phyloP scores from a whole-genome alignment of 2,329 filamentous ascomycete species.

The Aspergillus hortae region DNA sequence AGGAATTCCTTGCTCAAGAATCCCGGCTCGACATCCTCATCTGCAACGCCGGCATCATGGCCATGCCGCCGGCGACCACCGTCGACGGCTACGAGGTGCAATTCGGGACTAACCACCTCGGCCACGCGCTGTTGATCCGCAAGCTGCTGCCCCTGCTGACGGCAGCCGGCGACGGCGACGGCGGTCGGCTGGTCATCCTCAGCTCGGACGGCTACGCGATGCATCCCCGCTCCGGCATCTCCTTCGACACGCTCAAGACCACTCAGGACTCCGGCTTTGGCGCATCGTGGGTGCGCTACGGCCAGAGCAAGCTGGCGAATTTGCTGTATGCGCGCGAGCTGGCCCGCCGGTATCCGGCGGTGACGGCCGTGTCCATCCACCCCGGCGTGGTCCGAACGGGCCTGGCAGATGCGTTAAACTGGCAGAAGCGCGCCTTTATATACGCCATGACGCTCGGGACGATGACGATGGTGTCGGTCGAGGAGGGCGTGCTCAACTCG shows the following conservation, averaged over 20 bases:
- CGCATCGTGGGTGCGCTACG: constrained; percentile 37
- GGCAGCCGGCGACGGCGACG: neutral
- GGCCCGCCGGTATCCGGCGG: constrained; percentile 33
- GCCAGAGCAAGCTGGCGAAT: constrained; percentile 49
- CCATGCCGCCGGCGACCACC: constrained; percentile 34
- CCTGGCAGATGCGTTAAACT: constrained; percentile 14
- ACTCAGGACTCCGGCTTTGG: neutral
- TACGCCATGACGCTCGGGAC: constrained; percentile 1
- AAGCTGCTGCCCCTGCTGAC: constrained; percentile 10
- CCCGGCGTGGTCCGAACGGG: constrained; percentile 42
- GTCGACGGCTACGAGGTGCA: constrained; percentile 49
- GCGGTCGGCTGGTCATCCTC: neutral
- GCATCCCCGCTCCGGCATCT: neutral
- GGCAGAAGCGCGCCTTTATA: neutral
- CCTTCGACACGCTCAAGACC: neutral
- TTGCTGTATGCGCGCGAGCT: constrained; percentile 44
- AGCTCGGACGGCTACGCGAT: neutral
- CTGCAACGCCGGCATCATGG: constrained; percentile 48
- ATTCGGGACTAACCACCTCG: constrained; percentile 50
- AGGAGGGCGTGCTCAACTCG: constrained; percentile 39
- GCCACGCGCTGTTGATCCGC: constrained; percentile 28
- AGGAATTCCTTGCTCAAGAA: constrained; percentile 31
- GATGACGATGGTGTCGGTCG: constrained; percentile 18
- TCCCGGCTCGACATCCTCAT: constrained; percentile 43
- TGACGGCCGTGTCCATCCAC: constrained; percentile 38